These are phyloP conservation scores for Dysphania ambrosioides DNA, from an alignment of 148 eudicot species.

Conservation along the genomic window DNA sequence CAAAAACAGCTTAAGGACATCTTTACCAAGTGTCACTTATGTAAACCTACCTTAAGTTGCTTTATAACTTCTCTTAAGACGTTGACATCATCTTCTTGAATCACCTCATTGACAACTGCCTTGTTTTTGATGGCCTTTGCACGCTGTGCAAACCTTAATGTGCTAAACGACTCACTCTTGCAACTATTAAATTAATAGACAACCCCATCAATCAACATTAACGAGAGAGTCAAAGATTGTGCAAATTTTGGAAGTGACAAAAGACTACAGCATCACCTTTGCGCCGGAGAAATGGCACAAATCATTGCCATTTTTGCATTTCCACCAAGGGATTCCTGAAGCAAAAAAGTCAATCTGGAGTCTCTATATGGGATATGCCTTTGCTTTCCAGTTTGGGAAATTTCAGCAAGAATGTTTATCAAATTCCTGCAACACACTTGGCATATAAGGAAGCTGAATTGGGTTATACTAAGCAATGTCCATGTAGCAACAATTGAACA, in stretches of 20 bases:
- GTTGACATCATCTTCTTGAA: slow-evolving; percentile 89
- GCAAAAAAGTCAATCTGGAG: slow-evolving; percentile 87
- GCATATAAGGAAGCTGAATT: slow-evolving; percentile 18
- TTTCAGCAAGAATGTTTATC: slow-evolving; percentile 93
- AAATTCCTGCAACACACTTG: slow-evolving; percentile 65
- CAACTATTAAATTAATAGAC: slow-evolving; percentile 50
- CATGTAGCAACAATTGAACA: background rate
- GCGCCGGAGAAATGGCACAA: slow-evolving; percentile 89
- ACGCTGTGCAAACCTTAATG: slow-evolving; percentile 93
- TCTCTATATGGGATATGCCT: slow-evolving; percentile 97
- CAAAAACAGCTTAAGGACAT: background rate
- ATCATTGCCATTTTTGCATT: slow-evolving; percentile 98
- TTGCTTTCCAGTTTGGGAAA: slow-evolving; percentile 95
- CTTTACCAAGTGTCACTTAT: background rate
- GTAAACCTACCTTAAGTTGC: slow-evolving; percentile 66
- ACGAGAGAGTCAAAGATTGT: background rate
- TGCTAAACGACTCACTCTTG: slow-evolving; percentile 88
- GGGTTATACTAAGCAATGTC: background rate
- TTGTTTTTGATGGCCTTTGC: slow-evolving; percentile 96
- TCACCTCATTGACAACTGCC: slow-evolving; percentile 88
- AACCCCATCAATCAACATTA: background rate
- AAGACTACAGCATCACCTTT: slow-evolving; percentile 45
- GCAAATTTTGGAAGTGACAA: background rate
- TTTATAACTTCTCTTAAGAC: slow-evolving; percentile 77
- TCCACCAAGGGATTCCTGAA: slow-evolving; percentile 98